phyloP scores from a whole-genome alignment of 1,284 basidiomycete species.

The Stygiomarasmius scandens region DNA sequence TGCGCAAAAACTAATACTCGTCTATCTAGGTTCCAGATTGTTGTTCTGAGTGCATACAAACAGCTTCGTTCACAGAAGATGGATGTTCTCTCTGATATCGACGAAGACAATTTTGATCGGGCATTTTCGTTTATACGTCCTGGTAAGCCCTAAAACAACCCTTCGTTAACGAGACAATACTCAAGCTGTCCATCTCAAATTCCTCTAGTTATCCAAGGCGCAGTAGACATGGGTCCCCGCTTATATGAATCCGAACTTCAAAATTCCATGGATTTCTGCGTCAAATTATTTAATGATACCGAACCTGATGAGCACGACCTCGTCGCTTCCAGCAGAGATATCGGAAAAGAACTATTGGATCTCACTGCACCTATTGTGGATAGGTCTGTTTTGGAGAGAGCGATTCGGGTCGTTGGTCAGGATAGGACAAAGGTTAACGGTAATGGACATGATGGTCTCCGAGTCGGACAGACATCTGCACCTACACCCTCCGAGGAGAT shows the following conservation, averaged over 20 bases:
- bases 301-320: constrained; percentile 10
- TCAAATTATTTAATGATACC: constrained; percentile 14
- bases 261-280: constrained; percentile 15
- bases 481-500: no score
- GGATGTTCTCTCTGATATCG: constrained; percentile 53
- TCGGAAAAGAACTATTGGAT: constrained; percentile 12
- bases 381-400: constrained; percentile 1
- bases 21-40: constrained; percentile 59
- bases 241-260: constrained; percentile 16
- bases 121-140: constrained; percentile 60
- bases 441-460: no score
- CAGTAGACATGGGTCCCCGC: constrained; percentile 16
- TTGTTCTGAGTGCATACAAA: constrained; percentile 66
- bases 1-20: no score
- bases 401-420: background rate
- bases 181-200: no score
- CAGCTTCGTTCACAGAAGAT: constrained; percentile 56
- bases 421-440: no score
- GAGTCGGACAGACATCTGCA: no score
- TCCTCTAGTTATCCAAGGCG: constrained; percentile 14
- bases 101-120: constrained; percentile 61
- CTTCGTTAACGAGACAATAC: background rate
- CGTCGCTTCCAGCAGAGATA: background rate
- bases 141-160: constrained; percentile 31
- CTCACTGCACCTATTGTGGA: constrained; percentile 11